Conservation (phyloP, 352 stramenopile genomes). For the Pythium biforme region DNA sequence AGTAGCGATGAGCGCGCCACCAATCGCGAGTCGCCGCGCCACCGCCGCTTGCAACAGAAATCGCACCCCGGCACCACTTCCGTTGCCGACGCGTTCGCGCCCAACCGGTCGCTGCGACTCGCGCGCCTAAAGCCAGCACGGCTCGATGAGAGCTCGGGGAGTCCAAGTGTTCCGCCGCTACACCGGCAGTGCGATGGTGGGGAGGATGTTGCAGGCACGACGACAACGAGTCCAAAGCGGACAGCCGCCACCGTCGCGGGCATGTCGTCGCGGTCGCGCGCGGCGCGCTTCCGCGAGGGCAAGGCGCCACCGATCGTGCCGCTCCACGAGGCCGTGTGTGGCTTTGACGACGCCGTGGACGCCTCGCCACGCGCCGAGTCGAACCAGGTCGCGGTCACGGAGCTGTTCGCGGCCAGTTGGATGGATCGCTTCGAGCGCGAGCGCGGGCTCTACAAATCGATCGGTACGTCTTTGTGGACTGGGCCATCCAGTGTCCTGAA, state of each 20-base stretch:
- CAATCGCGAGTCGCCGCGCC: slow-evolving; percentile 11
- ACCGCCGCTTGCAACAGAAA: slow-evolving; percentile 19
- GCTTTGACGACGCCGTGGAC: slow-evolving; percentile 49
- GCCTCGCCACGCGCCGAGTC: slow-evolving; percentile 48
- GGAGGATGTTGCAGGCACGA: too few relatives aligned
- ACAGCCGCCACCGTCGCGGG: neutral
- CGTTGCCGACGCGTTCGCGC: slow-evolving; percentile 38
- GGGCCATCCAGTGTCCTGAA: too few relatives aligned
- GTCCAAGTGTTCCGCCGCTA: neutral
- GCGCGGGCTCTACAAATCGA: slow-evolving; percentile 57
- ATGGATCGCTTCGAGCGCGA: slow-evolving; percentile 54
- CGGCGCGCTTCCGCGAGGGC: slow-evolving; percentile 8
- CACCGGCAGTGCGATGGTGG: neutral
- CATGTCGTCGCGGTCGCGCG: slow-evolving; percentile 10
- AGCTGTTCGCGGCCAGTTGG: slow-evolving; percentile 65
- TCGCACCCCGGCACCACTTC: neutral
- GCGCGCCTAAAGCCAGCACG: slow-evolving; percentile 2
- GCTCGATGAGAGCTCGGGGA: neutral
- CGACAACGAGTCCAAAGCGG: neutral
- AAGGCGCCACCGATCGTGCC: slow-evolving; percentile 23
- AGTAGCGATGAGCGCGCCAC: too few relatives aligned
- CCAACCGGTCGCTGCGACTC: slow-evolving; percentile 43
- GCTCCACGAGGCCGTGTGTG: slow-evolving; percentile 54
- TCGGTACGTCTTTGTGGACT: slow-evolving; percentile 35
- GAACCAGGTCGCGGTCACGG: slow-evolving; percentile 50